A percentile compares a stretch with the other conserved stretches of the same genome.
phyloP scores from a whole-genome alignment of 345 rosid species.

The Eucalyptus pumila region DNA sequence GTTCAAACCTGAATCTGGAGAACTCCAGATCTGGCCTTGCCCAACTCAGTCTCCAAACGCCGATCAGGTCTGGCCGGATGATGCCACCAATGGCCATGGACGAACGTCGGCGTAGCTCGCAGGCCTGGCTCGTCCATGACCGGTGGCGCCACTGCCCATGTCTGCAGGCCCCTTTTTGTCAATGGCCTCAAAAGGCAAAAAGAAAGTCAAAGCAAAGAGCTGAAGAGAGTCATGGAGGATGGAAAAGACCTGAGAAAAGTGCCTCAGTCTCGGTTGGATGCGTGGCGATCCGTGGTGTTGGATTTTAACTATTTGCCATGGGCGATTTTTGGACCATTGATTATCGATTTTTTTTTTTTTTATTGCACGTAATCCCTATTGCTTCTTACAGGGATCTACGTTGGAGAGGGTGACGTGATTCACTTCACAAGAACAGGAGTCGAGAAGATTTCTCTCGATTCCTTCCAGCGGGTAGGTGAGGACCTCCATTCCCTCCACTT shows the following conservation, averaged over 20 bases:
- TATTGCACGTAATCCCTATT: neutral
- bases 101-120: neutral
- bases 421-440: neutral
- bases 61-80: neutral
- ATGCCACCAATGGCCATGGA: neutral
- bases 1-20: neutral
- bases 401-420: neutral
- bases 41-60: neutral
- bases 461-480: neutral
- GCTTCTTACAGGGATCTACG: neutral
- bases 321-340: neutral
- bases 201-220: neutral
- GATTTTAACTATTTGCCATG: neutral
- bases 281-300: too few species aligned
- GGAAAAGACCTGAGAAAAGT: neutral
- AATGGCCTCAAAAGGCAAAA: neutral
- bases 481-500: neutral
- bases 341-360: neutral
- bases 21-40: neutral
- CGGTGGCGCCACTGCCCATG: neutral
- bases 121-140: neutral
- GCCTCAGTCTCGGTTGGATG: too few species aligned
- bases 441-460: neutral
- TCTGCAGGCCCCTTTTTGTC: neutral
- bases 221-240: neutral